Evolutionary conservation across 129 eudicot genomes (phyloP), one percentile per base, ranked within the genome.

Genomic region (Pittosporum tobira): DNA sequence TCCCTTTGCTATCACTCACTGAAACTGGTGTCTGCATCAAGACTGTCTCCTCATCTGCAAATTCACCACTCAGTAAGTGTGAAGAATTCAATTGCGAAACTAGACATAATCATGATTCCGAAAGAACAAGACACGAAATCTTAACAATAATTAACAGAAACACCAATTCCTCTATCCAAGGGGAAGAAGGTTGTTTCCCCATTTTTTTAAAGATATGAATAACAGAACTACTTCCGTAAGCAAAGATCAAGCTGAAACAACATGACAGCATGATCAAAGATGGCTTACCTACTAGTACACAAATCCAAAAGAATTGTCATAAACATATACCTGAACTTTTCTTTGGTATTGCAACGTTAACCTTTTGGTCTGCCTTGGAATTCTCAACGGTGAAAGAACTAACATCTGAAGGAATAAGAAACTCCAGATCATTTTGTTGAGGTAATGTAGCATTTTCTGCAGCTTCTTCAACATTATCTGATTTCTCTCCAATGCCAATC

Each of bases 381-480:
- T 68, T 70, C 48, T 65, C 80, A 9, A 71, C 61, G 61, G 70
- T 65, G 43, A 59, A 40, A 40, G 85, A 70, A 31, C 70, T 77
- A 26, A 62, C 50, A 22, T 56, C 57, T 30, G 80, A 68, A 73
- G 85, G 76, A 65, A 83, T 50, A 43, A 55, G 47, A 38, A 83
- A 49, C 73, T 67, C 73, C 73, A 73, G 57, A 57, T 80, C 91
- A 63, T 70, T 75, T 53, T 66, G 57, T 52, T 55, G 68, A 55
- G 64, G 54, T 45, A 66, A 54, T 23, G 48, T 27, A 44, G 67
- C 11, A 59, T 43, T 27, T 44, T 73, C 79, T 34, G 59, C 44
- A 54, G 65, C 19, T 46, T 79, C 81, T 40, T 47, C 68, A 14
- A 57, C 65, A 60, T 50, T 50, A 63, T 73, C 63, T 48, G 62